Conservation (phyloP, 257 asterid species). For the Rhazya stricta region DNA sequence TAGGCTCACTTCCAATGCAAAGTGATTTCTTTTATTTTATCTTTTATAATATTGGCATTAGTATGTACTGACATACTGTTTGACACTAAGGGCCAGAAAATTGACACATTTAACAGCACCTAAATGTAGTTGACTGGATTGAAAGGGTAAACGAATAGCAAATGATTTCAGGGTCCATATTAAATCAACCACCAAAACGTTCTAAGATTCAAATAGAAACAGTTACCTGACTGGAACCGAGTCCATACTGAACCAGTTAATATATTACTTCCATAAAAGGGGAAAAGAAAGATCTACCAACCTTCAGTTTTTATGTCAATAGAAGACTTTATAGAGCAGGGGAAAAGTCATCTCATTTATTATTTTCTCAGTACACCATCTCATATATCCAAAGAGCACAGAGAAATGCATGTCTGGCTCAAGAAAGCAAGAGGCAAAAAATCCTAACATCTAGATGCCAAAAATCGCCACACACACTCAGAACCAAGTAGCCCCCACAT, state of each 20-base stretch:
- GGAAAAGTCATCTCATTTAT: neutral
- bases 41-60: too few relatives aligned
- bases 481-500: neutral
- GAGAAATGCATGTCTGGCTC: neutral
- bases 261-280: too few relatives aligned
- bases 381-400: neutral
- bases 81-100: neutral
- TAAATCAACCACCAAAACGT: too few relatives aligned
- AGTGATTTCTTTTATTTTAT: neutral
- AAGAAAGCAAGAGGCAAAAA: neutral
- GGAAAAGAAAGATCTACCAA: neutral
- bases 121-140: neutral
- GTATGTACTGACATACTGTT: neutral
- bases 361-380: neutral
- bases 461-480: neutral
- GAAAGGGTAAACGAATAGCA: neutral
- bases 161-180: too few relatives aligned
- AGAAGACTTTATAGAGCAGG: neutral
- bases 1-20: neutral
- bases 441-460: neutral
- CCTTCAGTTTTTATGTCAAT: neutral
- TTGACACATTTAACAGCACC: neutral
- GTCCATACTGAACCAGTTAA: too few relatives aligned
- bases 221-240: too few relatives aligned
- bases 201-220: too few relatives aligned